Conservation (phyloP, 2,329 filamentous ascomycete species). For the Myriangium duriaei region DNA sequence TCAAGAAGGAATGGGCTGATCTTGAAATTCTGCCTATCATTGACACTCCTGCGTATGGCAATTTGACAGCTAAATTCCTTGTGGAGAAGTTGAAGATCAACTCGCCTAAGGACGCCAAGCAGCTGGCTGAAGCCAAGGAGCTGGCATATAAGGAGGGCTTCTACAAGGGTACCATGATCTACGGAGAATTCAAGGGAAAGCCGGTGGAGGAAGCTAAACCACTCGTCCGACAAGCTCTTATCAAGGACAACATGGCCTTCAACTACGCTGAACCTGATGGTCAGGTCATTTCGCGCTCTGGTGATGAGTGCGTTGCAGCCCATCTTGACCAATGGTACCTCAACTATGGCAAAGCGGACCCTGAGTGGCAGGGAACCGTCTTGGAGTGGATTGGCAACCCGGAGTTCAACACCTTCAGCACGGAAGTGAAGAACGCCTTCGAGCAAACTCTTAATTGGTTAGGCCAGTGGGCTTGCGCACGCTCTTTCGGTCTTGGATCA, state of each 20-base stretch:
- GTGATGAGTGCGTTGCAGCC: conserved; percentile 85
- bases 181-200: conserved; percentile 79
- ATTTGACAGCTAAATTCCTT: conserved; percentile 69
- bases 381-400: conserved; percentile 58
- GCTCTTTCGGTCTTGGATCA: conserved; percentile 83
- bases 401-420: conserved; percentile 66
- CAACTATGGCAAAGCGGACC: conserved; percentile 72
- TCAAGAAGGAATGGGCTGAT: conserved; percentile 93
- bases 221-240: conserved; percentile 65
- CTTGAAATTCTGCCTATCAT: conserved; percentile 83
- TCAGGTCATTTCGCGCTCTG: conserved; percentile 75
- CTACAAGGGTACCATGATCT: conserved; percentile 84
- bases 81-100: conserved; percentile 92
- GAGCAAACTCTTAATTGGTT: conserved; percentile 83
- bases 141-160: conserved; percentile 94
- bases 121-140: conserved; percentile 88
- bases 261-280: conserved; percentile 88
- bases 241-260: conserved; percentile 70
- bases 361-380: conserved; percentile 65
- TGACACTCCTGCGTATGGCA: conserved; percentile 74
- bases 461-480: conserved; percentile 87
- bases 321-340: conserved; percentile 97
- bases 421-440: conserved; percentile 47
- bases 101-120: conserved; percentile 86
- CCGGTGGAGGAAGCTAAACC: conserved; percentile 78